A percentile compares a stretch with the other conserved stretches of the same genome.
These are phyloP conservation scores for Tausonia pullulans DNA, from an alignment of 1,284 basidiomycete species.

Conservation along the genomic window DNA sequence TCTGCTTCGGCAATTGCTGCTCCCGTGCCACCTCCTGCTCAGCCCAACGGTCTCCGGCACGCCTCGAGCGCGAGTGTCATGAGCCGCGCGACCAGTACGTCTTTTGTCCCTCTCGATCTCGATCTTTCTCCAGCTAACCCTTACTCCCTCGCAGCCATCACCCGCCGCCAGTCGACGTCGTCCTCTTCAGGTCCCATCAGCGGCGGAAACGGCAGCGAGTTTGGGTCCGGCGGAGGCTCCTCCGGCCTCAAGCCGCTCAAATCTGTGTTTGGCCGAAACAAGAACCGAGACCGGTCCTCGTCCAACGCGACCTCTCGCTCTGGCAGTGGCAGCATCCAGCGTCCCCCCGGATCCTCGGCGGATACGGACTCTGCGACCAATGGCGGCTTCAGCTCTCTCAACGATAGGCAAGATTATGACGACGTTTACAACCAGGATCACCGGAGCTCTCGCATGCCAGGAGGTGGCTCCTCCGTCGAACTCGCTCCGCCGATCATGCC, in stretches of 20 bases:
- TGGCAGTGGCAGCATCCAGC: background rate
- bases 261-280: constrained; percentile 30
- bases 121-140: background rate
- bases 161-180: constrained; percentile 3
- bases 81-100: constrained; percentile 13
- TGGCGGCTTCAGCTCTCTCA: constrained; percentile 9
- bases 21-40: background rate
- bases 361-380: background rate
- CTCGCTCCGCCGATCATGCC: too few relatives aligned
- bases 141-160: background rate
- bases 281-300: constrained; percentile 20
- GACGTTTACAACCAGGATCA: too few relatives aligned
- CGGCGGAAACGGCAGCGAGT: background rate
- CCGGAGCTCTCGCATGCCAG: too few relatives aligned
- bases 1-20: too few relatives aligned
- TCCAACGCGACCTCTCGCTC: constrained; percentile 3
- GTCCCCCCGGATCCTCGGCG: background rate
- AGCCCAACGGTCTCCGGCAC: background rate
- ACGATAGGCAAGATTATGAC: background rate
- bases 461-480: too few relatives aligned
- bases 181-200: background rate
- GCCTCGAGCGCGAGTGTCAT: constrained; percentile 6
- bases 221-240: constrained; percentile 12
- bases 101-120: background rate
- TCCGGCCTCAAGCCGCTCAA: constrained; percentile 32